These are phyloP conservation scores for Lycium barbarum DNA, from an alignment of 257 asterid species.

Conservation along the genomic window DNA sequence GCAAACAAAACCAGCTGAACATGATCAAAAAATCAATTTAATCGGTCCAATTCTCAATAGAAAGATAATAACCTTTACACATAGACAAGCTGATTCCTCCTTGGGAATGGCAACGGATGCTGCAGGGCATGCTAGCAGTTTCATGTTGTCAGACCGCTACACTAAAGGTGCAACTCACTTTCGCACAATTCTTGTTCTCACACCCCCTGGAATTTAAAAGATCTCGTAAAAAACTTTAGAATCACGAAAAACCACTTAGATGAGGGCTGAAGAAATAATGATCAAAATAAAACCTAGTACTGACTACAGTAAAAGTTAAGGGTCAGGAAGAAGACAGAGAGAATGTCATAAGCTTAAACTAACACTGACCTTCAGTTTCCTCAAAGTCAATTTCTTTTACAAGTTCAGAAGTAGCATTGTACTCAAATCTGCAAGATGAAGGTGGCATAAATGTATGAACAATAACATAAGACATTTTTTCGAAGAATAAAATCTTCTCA, in stretches of 20 bases:
- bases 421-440: conserved; percentile 67
- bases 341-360: neutral
- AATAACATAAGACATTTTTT: neutral
- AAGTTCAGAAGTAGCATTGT: conserved; percentile 78
- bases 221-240: conserved; percentile 19
- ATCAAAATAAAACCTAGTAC: conserved; percentile 11
- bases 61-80: neutral
- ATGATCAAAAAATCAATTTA: neutral
- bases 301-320: neutral
- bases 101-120: neutral
- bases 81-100: neutral
- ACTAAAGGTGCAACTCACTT: conserved; percentile 38
- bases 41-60: neutral
- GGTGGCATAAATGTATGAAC: conserved; percentile 1
- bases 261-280: conserved; percentile 20
- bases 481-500: neutral
- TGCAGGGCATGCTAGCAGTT: neutral
- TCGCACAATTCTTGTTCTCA: conserved; percentile 67
- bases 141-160: neutral
- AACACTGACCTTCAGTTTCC: conserved; percentile 77
- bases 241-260: neutral
- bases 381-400: conserved; percentile 78
- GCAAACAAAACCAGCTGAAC: neutral
- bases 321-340: neutral
- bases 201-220: conserved; percentile 58